Evolutionary conservation across 257 asterid species (phyloP).

Genomic region (Solanum dulcamara): DNA sequence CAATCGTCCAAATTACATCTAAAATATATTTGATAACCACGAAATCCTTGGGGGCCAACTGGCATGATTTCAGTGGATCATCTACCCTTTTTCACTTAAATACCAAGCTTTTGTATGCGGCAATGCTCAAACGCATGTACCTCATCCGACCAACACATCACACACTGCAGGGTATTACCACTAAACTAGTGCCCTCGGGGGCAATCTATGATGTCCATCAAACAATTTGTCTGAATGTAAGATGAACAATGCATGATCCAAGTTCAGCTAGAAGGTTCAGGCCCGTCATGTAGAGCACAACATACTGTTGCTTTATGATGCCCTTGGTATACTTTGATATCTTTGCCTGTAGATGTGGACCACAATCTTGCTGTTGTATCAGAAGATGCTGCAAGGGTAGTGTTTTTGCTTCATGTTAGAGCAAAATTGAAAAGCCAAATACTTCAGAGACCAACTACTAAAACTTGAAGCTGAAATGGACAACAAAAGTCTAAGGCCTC

Average conservation of each 20-base stretch:
- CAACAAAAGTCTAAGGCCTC: neutral
- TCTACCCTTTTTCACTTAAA: neutral
- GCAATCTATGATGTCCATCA: neutral
- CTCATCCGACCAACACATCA: neutral
- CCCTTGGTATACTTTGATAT: constrained; percentile 73
- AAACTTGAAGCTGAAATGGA: neutral
- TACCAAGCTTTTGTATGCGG: neutral
- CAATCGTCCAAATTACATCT: neutral
- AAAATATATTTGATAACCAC: neutral
- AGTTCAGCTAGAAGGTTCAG: constrained; percentile 42
- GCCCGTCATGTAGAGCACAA: constrained; percentile 95
- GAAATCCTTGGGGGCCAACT: neutral
- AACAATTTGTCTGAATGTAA: neutral
- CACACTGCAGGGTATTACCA: neutral
- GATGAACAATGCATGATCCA: neutral
- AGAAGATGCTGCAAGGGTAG: constrained; percentile 63
- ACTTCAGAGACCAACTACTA: neutral
- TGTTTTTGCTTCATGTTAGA: neutral
- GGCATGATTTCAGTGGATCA: neutral
- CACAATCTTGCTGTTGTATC: constrained; percentile 88
- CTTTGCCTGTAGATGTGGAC: constrained; percentile 75
- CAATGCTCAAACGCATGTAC: neutral
- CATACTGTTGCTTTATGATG: constrained; percentile 94
- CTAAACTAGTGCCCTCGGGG: neutral
- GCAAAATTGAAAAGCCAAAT: neutral